Evolutionary conservation across 129 eudicot species (phyloP).

Genomic region (Artemisia annua): DNA sequence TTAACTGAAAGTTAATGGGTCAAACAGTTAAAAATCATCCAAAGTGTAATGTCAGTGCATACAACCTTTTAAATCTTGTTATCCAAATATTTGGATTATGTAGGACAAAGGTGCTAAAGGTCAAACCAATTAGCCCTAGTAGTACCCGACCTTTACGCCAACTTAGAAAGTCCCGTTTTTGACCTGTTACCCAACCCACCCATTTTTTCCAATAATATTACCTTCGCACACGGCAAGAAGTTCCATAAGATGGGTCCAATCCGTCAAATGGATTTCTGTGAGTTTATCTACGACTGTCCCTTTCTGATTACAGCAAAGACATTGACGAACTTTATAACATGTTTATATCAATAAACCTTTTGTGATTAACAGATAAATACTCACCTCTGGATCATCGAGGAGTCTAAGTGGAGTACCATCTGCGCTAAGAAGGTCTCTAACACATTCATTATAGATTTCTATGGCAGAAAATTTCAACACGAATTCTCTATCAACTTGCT

Average conservation of each 20-base stretch:
- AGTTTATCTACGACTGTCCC: conserved; percentile 92
- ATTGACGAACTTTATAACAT: background rate
- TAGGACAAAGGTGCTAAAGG: background rate
- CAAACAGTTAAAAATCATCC: background rate
- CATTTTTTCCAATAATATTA: conserved; percentile 29
- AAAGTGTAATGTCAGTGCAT: background rate
- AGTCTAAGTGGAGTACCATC: conserved; percentile 79
- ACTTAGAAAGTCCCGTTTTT: background rate
- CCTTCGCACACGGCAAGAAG: conserved; percentile 84
- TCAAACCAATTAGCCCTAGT: background rate
- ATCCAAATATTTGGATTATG: background rate
- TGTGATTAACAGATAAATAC: conserved; percentile 3
- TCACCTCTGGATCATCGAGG: conserved; percentile 97
- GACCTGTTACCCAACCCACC: background rate
- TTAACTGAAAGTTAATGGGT: background rate
- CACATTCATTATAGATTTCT: conserved; percentile 94
- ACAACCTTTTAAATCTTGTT: background rate
- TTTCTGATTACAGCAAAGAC: conserved; percentile 48
- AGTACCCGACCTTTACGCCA: no score
- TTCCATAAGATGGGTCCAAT: conserved; percentile 66
- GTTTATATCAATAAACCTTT: background rate
- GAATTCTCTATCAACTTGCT: conserved; percentile 76
- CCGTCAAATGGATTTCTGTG: conserved; percentile 63
- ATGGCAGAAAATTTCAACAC: conserved; percentile 85
- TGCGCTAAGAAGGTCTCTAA: conserved; percentile 75